A percentile compares a stretch with the other conserved stretches of the same genome.
phyloP scores from a whole-genome alignment of 768 basidiomycete species.

The Mycena floridula region DNA sequence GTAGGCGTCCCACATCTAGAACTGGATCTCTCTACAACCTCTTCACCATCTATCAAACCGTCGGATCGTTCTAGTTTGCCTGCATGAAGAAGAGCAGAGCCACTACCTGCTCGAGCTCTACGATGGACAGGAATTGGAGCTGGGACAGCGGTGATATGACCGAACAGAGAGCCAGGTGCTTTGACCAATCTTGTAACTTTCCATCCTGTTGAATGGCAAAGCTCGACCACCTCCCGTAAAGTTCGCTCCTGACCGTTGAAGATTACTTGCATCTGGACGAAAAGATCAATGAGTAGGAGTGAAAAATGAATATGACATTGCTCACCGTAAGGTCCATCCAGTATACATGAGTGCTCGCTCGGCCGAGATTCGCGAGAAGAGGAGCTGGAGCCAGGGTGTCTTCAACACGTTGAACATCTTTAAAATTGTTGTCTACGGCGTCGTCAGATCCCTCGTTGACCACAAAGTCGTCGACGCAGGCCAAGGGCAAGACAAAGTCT shows the following conservation, averaged over 20 bases:
- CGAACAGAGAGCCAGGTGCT: slow-evolving; percentile 61
- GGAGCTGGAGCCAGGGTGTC: slow-evolving; percentile 50
- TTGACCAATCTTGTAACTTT: slow-evolving; percentile 49
- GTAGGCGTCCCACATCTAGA: slow-evolving; percentile 3
- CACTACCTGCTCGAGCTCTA: too few species aligned
- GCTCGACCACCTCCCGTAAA: slow-evolving; percentile 50
- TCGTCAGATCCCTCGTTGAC: slow-evolving; percentile 9
- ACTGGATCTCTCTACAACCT: neutral
- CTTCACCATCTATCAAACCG: slow-evolving; percentile 1
- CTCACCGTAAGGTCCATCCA: slow-evolving; percentile 49
- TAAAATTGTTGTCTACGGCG: slow-evolving; percentile 11
- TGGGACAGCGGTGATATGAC: slow-evolving; percentile 65
- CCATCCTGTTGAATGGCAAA: slow-evolving; percentile 57
- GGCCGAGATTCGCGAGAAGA: slow-evolving; percentile 68
- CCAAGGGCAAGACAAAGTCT: slow-evolving; percentile 65
- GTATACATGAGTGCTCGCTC: slow-evolving; percentile 53
- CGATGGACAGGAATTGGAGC: slow-evolving; percentile 35
- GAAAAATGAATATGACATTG: neutral
- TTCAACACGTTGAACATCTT: slow-evolving; percentile 46
- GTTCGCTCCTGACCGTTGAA: slow-evolving; percentile 72
- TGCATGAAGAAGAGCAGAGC: neutral
- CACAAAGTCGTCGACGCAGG: slow-evolving; percentile 50
- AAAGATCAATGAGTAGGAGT: too few species aligned
- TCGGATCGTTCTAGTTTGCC: neutral
- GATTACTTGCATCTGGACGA: slow-evolving; percentile 61